Conservation (phyloP, 1,284 basidiomycete genomes). For the Sporisorium scitamineum region DNA sequence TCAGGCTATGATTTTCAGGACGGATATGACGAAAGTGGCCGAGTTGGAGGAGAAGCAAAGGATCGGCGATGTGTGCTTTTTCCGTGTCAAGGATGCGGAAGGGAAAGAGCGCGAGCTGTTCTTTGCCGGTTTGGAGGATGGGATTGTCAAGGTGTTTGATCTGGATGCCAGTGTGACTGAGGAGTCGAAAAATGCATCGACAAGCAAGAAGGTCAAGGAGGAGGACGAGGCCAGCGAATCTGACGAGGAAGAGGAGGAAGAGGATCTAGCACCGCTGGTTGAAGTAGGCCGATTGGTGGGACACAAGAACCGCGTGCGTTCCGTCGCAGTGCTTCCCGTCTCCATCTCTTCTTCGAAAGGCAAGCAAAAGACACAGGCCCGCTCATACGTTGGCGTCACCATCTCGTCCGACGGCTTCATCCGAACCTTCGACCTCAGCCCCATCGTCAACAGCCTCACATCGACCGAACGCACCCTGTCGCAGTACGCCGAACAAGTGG, state of each 20-base stretch:
- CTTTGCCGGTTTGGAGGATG: constrained; percentile 54
- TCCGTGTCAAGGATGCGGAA: constrained; percentile 27
- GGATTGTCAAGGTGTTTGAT: constrained; percentile 55
- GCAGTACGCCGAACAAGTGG: constrained; percentile 16
- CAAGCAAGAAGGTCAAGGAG: constrained; percentile 26
- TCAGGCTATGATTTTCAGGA: constrained; percentile 58
- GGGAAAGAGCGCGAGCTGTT: constrained; percentile 55
- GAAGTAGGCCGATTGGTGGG: constrained; percentile 60
- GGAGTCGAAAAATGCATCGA: constrained; percentile 1
- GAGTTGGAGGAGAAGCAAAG: constrained; percentile 55
- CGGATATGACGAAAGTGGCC: constrained; percentile 62
- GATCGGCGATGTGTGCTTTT: constrained; percentile 59
- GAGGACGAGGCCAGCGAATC: constrained; percentile 23
- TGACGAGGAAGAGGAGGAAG: constrained; percentile 37
- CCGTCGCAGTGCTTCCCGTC: constrained; percentile 44
- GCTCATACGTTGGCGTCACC: constrained; percentile 49
- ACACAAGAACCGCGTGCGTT: constrained; percentile 63
- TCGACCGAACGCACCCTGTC: constrained; percentile 5
- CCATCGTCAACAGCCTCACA: constrained; percentile 30
- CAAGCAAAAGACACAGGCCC: neutral
- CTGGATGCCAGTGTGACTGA: constrained; percentile 35
- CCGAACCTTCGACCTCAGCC: constrained; percentile 60
- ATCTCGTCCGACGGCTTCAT: constrained; percentile 67
- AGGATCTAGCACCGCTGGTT: constrained; percentile 39
- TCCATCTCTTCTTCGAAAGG: constrained; percentile 16